Evolutionary conservation across 768 basidiomycete species (phyloP).

Genomic region (Gautieria morchelliformis): DNA sequence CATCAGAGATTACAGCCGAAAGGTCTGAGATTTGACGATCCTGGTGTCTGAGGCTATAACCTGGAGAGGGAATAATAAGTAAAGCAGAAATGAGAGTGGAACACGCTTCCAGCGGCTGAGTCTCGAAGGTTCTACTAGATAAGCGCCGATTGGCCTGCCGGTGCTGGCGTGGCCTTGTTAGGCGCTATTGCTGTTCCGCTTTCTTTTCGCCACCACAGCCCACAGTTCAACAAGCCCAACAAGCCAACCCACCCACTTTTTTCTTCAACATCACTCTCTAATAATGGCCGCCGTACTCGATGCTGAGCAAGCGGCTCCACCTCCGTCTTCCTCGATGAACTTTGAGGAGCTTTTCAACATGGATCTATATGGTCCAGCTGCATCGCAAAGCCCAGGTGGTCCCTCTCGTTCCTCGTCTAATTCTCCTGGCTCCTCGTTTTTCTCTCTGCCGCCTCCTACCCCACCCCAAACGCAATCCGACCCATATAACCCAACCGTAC

Average conservation of each 20-base stretch:
- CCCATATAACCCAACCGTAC: neutral
- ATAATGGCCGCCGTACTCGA: slow-evolving; percentile 7
- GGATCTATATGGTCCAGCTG: slow-evolving; percentile 35
- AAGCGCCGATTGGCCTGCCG: slow-evolving; percentile 6
- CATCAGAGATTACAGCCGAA: too few species aligned
- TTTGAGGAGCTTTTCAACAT: slow-evolving; percentile 61
- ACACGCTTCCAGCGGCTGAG: too few species aligned
- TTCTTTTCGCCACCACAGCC: neutral
- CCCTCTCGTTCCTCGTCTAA: slow-evolving; percentile 18
- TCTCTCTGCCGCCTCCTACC: slow-evolving; percentile 15
- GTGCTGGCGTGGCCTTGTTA: slow-evolving; percentile 7
- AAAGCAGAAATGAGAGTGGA: too few species aligned
- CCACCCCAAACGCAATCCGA: slow-evolving; percentile 7
- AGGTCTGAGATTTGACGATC: too few species aligned
- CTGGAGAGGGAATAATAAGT: too few species aligned
- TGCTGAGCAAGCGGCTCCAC: slow-evolving; percentile 5
- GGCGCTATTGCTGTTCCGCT: neutral
- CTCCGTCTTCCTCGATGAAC: slow-evolving; percentile 21
- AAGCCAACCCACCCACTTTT: neutral
- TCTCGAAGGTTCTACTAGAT: too few species aligned
- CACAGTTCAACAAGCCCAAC: too few species aligned
- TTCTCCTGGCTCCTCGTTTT: slow-evolving; percentile 14
- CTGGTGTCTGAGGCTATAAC: too few species aligned
- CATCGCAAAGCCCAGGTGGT: slow-evolving; percentile 14
- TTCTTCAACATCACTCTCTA: neutral